phyloP scores from a whole-genome alignment of 176 grass and related monocot genomes.

The Tillandsia fasciculata region DNA sequence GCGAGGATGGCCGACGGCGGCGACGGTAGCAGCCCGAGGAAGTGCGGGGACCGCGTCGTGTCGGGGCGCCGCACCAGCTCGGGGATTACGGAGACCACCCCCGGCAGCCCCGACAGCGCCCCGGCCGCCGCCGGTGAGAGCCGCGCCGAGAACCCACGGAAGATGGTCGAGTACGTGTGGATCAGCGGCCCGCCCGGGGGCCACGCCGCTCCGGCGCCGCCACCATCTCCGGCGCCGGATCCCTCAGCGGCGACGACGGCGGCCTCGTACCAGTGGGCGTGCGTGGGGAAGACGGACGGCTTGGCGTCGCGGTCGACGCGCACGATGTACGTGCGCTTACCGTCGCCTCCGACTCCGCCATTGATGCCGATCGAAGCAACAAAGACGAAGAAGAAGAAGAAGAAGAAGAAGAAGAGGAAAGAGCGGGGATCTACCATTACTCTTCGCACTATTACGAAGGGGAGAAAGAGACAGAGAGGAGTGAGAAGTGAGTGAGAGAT shows the following conservation, averaged over 20 bases:
- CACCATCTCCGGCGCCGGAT: background rate
- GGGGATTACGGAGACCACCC: slow-evolving; percentile 56
- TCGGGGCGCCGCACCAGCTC: slow-evolving; percentile 47
- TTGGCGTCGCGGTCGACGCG: slow-evolving; percentile 78
- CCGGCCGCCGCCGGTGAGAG: slow-evolving; percentile 38
- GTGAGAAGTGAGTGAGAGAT: background rate
- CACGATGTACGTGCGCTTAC: slow-evolving; percentile 73
- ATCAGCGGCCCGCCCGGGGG: slow-evolving; percentile 53
- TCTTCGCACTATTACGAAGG: background rate
- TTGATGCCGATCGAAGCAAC: slow-evolving; percentile 9
- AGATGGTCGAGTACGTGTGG: slow-evolving; percentile 74
- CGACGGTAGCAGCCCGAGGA: slow-evolving; percentile 61
- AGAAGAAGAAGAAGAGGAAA: background rate
- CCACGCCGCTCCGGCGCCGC: slow-evolving; percentile 10
- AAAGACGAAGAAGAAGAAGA: background rate
- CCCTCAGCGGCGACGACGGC: slow-evolving; percentile 37
- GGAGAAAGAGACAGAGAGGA: background rate
- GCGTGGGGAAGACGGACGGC: slow-evolving; percentile 74
- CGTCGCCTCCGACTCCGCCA: background rate
- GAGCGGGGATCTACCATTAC: background rate
- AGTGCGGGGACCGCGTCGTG: slow-evolving; percentile 69
- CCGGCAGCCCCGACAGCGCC: slow-evolving; percentile 24
- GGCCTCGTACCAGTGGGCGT: slow-evolving; percentile 91
- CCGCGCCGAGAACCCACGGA: slow-evolving; percentile 75
- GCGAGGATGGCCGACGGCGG: slow-evolving; percentile 71